phyloP scores from a whole-genome alignment of 163 green algal genomes.

The Chlorella variabilis region DNA sequence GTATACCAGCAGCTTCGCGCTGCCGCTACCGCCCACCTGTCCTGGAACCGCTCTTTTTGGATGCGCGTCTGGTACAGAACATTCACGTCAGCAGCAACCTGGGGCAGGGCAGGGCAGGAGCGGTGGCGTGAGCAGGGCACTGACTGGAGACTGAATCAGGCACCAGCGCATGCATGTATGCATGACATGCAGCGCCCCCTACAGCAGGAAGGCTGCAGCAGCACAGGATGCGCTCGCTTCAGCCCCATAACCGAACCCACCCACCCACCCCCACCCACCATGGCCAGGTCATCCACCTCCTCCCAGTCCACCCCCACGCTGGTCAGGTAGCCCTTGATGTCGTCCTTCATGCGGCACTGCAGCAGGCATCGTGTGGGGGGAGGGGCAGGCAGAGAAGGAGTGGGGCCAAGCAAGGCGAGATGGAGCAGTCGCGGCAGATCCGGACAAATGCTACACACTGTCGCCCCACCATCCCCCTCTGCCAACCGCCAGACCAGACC shows the following conservation, averaged over 20 bases:
- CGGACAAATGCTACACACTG: too few relatives aligned
- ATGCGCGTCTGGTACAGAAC: constrained; percentile 98
- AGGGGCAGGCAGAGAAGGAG: too few relatives aligned
- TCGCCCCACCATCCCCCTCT: too few relatives aligned
- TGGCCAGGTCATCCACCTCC: constrained; percentile 78
- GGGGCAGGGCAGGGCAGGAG: background rate
- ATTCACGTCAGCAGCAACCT: constrained; percentile 73
- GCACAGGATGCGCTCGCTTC: too few relatives aligned
- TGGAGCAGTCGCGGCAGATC: too few relatives aligned
- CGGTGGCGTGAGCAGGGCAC: background rate
- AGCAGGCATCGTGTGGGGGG: too few relatives aligned
- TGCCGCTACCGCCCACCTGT: constrained; percentile 40
- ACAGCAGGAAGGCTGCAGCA: too few relatives aligned
- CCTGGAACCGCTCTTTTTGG: constrained; percentile 97
- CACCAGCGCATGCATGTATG: too few relatives aligned
- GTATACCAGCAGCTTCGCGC: too few relatives aligned
- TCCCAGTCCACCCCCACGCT: constrained; percentile 83
- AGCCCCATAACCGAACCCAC: background rate
- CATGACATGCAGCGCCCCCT: too few relatives aligned
- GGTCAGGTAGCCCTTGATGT: constrained; percentile 95
- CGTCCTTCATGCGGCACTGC: constrained; percentile 85
- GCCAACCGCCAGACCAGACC: too few relatives aligned
- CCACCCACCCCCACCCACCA: background rate
- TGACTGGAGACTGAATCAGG: background rate
- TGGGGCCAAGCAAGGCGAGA: too few relatives aligned